Evolutionary conservation across 192 early-diverging fungal genomes (phyloP), one percentile per base, ranked within the genome.

Genomic region (Pilobolus umbonatus): DNA sequence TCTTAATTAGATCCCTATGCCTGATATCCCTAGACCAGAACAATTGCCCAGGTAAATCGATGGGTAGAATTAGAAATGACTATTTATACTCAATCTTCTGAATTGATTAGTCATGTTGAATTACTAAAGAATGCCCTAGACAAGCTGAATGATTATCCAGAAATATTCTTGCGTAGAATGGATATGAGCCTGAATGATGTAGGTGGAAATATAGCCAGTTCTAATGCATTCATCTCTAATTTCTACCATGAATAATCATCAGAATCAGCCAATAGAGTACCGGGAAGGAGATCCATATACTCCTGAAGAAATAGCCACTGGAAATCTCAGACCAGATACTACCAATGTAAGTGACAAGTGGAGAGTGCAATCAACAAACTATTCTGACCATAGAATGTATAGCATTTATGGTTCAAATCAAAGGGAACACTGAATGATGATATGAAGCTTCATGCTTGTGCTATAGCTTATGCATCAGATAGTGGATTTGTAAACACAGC

Each of bases 321-420:
- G 55, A 0, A 42, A 25, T 15, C 24, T 47, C 9, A 34, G 39
- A 22, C 55, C 60, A 5, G 56, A 30, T 32, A 34, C 35, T 28
- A 15, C 15, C n/a, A 28, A 59, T 28, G 57, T 59, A 48, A 59
- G 43, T 21, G 25, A 4, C 19, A 14, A 46, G 12, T 29, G 7
- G 17, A 28, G 3, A 5, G 0, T 11, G 9, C 11, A 28, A 31
- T 14, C 29, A 19, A 8, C 31, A 28, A 19, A 3, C 5, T n/a
- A 7, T 45, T 45, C 7, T 43, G 11, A 17, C 25, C 44, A 14
- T 21, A 11, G n/a, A 30, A 0, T 29, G 10, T 21, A 12, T 22
- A 31, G 22, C 15, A 34, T 46, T 31, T 50, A 9, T 90, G 88
- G 88, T 84, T 90, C 68, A 75, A 72, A 32, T 69, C 77, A 17